A percentile compares a stretch with the other conserved stretches of the same genome.
Conservation (phyloP, 2,329 filamentous ascomycete species). For the Microdochium trichocladiopsis region DNA sequence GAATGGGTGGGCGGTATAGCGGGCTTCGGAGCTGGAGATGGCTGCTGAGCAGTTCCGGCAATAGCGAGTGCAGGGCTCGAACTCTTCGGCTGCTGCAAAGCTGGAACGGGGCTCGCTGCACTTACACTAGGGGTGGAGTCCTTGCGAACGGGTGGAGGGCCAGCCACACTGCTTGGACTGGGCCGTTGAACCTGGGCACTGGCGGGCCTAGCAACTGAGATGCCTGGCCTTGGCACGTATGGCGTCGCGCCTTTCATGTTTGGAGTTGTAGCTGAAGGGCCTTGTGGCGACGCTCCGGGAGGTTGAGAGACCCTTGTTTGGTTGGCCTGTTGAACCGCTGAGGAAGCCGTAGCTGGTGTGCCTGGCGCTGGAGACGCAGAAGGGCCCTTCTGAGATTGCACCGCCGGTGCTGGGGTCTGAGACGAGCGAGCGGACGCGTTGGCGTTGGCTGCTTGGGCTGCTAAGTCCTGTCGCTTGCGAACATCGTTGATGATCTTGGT, state of each 20-base stretch:
- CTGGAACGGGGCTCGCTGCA: not conserved
- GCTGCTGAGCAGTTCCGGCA: not conserved
- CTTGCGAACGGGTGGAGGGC: not conserved
- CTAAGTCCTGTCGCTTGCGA: constrained; percentile 7
- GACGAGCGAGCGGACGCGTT: constrained; percentile 3
- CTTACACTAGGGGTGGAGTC: not conserved
- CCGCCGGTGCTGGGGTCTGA: not conserved
- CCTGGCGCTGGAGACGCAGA: not conserved
- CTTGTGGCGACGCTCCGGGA: constrained; percentile 2
- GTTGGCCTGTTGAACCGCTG: not conserved
- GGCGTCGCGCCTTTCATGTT: constrained; percentile 3
- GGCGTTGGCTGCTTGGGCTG: constrained; percentile 9
- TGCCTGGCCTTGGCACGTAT: constrained; percentile 2
- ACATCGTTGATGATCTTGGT: constrained; percentile 20
- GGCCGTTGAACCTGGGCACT: constrained; percentile 4
- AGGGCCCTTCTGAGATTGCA: not conserved
- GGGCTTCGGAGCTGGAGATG: not conserved
- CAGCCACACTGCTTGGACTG: not conserved
- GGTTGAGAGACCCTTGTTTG: not conserved
- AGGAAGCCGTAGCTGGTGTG: not conserved
- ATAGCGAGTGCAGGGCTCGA: not conserved
- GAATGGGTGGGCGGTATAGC: not conserved
- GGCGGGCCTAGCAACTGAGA: constrained; percentile 5
- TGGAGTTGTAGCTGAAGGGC: constrained; percentile 4
- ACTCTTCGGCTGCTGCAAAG: not conserved